Evolutionary conservation across 352 stramenopile species (phyloP).

Genomic region (Phytophthora tentaculata): DNA sequence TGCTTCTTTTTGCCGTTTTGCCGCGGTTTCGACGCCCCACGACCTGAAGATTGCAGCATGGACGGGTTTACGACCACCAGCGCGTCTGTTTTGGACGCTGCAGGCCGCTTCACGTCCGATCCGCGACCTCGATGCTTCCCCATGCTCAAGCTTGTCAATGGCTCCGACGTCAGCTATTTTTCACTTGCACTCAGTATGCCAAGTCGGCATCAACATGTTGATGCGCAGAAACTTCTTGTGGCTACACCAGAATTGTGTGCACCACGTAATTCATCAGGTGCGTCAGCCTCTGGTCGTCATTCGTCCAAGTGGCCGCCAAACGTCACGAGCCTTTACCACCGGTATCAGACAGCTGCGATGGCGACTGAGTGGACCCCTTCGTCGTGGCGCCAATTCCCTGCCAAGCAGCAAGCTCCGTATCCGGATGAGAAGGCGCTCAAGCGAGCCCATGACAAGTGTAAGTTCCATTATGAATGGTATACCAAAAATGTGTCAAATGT

Average conservation of each 20-base stretch:
- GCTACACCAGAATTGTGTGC: slow-evolving; percentile 25
- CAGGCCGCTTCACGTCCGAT: slow-evolving; percentile 6
- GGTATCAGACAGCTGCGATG: slow-evolving; percentile 8
- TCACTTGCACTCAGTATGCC: slow-evolving; percentile 16
- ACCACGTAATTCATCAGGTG: slow-evolving; percentile 7
- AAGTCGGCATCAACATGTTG: slow-evolving; percentile 25
- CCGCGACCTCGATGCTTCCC: slow-evolving; percentile 31
- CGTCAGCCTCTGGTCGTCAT: slow-evolving; percentile 31
- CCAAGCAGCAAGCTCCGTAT: slow-evolving; percentile 87
- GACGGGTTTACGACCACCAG: slow-evolving; percentile 64
- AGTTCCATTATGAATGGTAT: slow-evolving; percentile 11
- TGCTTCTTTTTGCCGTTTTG: slow-evolving; percentile 23
- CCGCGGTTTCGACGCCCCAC: background rate
- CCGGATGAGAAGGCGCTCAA: slow-evolving; percentile 74
- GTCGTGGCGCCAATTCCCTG: slow-evolving; percentile 80
- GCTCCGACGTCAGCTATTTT: slow-evolving; percentile 7
- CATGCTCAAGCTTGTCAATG: slow-evolving; percentile 24
- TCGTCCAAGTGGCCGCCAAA: slow-evolving; percentile 19
- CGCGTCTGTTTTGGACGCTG: slow-evolving; percentile 13
- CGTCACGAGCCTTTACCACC: slow-evolving; percentile 2
- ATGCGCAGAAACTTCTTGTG: slow-evolving; percentile 30
- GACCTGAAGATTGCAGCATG: slow-evolving; percentile 28
- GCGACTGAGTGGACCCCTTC: slow-evolving; percentile 59
- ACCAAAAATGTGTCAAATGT: slow-evolving; percentile 5
- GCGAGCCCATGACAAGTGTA: slow-evolving; percentile 74